A percentile compares a stretch with the other conserved stretches of the same genome.
phyloP scores from a whole-genome alignment of 371 early-diverging fungal genomes.

The Enterospora canceri region DNA sequence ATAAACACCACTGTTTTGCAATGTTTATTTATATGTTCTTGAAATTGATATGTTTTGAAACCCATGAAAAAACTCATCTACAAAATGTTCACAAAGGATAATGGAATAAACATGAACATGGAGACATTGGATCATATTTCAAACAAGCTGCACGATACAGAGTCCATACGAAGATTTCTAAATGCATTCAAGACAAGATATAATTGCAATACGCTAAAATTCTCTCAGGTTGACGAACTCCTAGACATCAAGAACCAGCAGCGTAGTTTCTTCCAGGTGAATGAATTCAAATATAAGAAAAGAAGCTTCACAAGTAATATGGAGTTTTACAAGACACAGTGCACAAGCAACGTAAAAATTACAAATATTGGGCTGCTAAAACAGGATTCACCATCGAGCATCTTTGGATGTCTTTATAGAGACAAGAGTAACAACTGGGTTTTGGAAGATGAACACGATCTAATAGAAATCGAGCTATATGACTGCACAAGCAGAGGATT shows the following conservation, averaged over 20 bases:
- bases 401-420: constrained; percentile 39
- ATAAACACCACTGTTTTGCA: not conserved
- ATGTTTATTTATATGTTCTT: not conserved
- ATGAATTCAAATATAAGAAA: constrained; percentile 10
- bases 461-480: constrained; percentile 23
- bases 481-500: constrained; percentile 19
- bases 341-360: not conserved
- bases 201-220: not conserved
- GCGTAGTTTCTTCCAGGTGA: constrained; percentile 1
- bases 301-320: not conserved
- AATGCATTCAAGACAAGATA: constrained; percentile 17
- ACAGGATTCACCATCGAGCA: not conserved
- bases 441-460: constrained; percentile 34
- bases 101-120: constrained; percentile 22
- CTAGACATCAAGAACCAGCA: not conserved
- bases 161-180: constrained; percentile 10
- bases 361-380: constrained; percentile 13
- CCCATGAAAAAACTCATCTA: constrained; percentile 29
- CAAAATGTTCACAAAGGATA: constrained; percentile 28
- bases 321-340: constrained; percentile 1
- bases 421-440: constrained; percentile 19
- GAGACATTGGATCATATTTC: constrained; percentile 19
- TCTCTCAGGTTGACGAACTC: constrained; percentile 18
- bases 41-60: not conserved
- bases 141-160: not conserved